Conservation (phyloP, 1,139 yeast species). For the Yamadazyma dendronema region DNA sequence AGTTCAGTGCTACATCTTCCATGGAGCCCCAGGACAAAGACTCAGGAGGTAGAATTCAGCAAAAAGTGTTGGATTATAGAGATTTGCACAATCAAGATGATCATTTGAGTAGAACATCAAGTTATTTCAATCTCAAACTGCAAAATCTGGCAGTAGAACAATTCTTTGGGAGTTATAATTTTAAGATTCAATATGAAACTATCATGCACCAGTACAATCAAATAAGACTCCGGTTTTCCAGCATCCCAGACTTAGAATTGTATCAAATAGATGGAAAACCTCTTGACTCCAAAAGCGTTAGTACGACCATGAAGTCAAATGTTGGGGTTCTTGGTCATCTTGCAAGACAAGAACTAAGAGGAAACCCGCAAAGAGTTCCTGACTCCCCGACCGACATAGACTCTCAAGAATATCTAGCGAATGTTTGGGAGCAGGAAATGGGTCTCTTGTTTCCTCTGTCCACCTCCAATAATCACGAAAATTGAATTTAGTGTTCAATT, state of each 20-base stretch:
- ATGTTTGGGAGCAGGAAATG: constrained; percentile 13
- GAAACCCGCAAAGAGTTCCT: constrained; percentile 1
- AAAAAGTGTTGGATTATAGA: constrained; percentile 35
- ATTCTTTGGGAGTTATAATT: constrained; percentile 18
- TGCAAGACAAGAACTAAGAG: constrained; percentile 8
- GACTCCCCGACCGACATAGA: neutral
- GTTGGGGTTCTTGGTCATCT: constrained; percentile 18
- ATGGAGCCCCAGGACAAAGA: neutral
- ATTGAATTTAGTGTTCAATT: too few species aligned
- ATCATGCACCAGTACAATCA: constrained; percentile 37
- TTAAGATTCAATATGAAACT: constrained; percentile 40
- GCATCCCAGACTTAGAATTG: constrained; percentile 9
- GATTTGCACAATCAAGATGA: constrained; percentile 27
- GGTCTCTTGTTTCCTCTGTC: constrained; percentile 4
- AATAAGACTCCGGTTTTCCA: constrained; percentile 36
- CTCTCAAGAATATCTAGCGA: neutral
- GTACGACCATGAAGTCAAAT: constrained; percentile 10
- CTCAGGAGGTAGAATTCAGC: constrained; percentile 28
- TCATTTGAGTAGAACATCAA: constrained; percentile 7
- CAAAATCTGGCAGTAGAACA: constrained; percentile 3
- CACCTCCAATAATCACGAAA: neutral
- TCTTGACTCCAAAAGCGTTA: constrained; percentile 3
- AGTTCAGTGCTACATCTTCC: constrained; percentile 15
- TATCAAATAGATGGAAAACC: constrained; percentile 8
- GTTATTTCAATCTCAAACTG: constrained; percentile 12